phyloP scores from a whole-genome alignment of 208 protist genomes.

The Herpetomonas samuelpessoai region DNA sequence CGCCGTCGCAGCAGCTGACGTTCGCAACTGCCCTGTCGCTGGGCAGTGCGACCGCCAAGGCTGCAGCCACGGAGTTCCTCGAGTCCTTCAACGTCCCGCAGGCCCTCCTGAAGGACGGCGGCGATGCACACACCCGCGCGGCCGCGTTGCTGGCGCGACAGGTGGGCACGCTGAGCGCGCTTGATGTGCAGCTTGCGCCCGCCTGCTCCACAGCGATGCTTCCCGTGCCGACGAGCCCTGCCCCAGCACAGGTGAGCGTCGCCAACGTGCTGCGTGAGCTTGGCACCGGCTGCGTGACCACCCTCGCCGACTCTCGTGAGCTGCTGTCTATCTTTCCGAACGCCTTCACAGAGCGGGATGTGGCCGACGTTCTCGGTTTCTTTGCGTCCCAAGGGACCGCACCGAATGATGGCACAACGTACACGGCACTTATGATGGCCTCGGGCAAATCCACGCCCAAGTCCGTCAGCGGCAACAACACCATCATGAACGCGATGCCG shows the following conservation, averaged over 20 bases:
- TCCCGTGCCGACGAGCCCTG: background rate
- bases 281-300: constrained; percentile 82
- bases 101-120: constrained; percentile 53
- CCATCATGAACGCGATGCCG: constrained; percentile 71
- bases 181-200: constrained; percentile 50
- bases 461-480: constrained; percentile 44
- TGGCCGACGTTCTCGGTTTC: constrained; percentile 83
- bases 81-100: constrained; percentile 50
- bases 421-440: constrained; percentile 68
- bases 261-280: constrained; percentile 79
- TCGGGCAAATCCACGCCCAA: constrained; percentile 52
- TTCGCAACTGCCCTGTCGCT: constrained; percentile 66
- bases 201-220: constrained; percentile 17
- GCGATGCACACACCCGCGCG: constrained; percentile 37
- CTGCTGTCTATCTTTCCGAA: constrained; percentile 79
- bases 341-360: constrained; percentile 69
- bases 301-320: constrained; percentile 71
- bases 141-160: constrained; percentile 65
- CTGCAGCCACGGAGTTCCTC: constrained; percentile 56
- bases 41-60: constrained; percentile 43
- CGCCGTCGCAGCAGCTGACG: constrained; percentile 66
- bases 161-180: constrained; percentile 28
- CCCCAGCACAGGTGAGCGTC: constrained; percentile 52
- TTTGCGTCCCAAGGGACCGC: constrained; percentile 76
- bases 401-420: constrained; percentile 67